Evolutionary conservation across 345 rosid species (phyloP), one percentile per base, ranked within the genome.

Genomic region (Psidium friedrichsthalianum): DNA sequence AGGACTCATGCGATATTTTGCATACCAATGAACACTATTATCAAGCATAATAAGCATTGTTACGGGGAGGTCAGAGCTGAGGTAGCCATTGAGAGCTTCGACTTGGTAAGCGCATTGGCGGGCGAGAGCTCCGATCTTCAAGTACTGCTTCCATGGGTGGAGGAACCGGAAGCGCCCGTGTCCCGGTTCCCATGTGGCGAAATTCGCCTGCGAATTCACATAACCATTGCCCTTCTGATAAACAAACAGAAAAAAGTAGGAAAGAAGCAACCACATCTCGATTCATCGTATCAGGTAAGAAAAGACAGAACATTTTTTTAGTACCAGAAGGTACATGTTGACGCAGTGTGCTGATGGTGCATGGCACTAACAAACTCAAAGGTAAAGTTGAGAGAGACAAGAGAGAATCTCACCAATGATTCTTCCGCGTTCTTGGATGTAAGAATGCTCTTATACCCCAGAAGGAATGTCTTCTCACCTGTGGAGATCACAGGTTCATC

Each of bases 101-200:
- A 95, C 90, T 83, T 89, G 91, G 86, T 89, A 93, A 24, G 99
- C 98, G 84, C 98, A 95, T 92, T 94, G 93, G 8, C 98, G 94
- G 87, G 91, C 89, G 49, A 93, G 88, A 47, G 91, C 89, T 69
- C 93, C 98, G 54, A 95, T 86, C 89, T 92, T 90, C 83, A 94
- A 85, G 88, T 95, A 96, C 20, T 90, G 91, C 87, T 93, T 88
- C 98, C 98, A 96, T 1, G 99, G 98, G 87, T 95, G 97, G 11
- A 93, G 85, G 85, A 93, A 88, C 74, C 85, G 80, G 89, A 96
- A 95, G n/a, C 86, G 88, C 1, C 99, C 98, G 82, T 93, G 98
- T 1, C 91, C 87, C 11, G 98, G 98, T 83, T 96, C 98, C 99
- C 98, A 96, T 87, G 92, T 91, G 3, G 99, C 97, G 84, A 93